Evolutionary conservation across 495 filamentous ascomycete species (phyloP).

Genomic region (Penicillium angulare): DNA sequence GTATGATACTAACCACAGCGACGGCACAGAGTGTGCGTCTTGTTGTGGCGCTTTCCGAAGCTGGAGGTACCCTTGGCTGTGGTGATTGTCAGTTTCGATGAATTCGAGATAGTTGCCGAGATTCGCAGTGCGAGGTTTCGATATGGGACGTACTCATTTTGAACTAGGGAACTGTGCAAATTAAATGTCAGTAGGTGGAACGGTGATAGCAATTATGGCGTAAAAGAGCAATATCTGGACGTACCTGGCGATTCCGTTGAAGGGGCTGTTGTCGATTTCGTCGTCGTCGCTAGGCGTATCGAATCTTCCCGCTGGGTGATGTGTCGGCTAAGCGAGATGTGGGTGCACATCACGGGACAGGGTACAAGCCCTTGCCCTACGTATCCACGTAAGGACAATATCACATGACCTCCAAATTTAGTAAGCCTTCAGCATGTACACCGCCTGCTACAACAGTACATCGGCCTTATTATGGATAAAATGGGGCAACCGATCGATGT

Average conservation of each 20-base stretch:
- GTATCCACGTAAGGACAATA: slow-evolving; percentile 5
- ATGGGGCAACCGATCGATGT: too few relatives aligned
- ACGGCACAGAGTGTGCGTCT: slow-evolving; percentile 98
- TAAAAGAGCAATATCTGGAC: slow-evolving; percentile 21
- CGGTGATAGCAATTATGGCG: neutral
- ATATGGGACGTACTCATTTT: slow-evolving; percentile 61
- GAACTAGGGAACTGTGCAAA: slow-evolving; percentile 51
- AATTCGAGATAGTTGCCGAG: slow-evolving; percentile 26
- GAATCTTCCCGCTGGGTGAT: slow-evolving; percentile 39
- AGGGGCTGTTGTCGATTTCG: slow-evolving; percentile 51
- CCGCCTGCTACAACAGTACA: too few relatives aligned
- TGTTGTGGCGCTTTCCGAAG: slow-evolving; percentile 99
- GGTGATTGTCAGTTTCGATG: slow-evolving; percentile 44
- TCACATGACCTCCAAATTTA: slow-evolving; percentile 6
- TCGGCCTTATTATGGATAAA: too few relatives aligned
- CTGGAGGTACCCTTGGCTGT: slow-evolving; percentile 91
- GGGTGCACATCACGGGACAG: slow-evolving; percentile 30
- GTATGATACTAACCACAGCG: slow-evolving; percentile 84
- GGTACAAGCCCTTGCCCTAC: slow-evolving; percentile 38
- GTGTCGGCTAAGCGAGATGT: slow-evolving; percentile 43
- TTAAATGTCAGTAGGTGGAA: slow-evolving; percentile 17
- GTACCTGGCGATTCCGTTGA: slow-evolving; percentile 51
- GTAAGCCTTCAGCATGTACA: too few relatives aligned
- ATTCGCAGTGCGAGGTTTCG: slow-evolving; percentile 25
- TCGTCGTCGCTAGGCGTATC: slow-evolving; percentile 51